Conservation (phyloP, 768 basidiomycete genomes). For the Termitomyces sp. region DNA sequence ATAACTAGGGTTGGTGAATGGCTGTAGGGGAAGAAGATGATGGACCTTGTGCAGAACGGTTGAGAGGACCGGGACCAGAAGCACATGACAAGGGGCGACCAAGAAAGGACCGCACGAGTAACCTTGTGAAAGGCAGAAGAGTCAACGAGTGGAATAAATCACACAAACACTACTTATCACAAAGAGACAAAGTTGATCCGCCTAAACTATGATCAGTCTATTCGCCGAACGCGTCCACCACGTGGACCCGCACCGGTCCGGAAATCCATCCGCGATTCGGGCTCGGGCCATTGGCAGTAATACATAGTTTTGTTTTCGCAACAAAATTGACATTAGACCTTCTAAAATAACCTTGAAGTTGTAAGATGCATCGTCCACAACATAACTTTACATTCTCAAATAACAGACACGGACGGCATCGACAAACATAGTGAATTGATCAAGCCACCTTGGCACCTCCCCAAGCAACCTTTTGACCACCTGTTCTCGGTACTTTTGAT, state of each 20-base stretch:
- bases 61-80: slow-evolving; percentile 7
- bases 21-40: slow-evolving; percentile 4
- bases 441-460: slow-evolving; percentile 36
- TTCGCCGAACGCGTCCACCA: slow-evolving; percentile 9
- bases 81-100: slow-evolving; percentile 17
- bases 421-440: not conserved
- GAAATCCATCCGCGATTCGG: not conserved
- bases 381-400: not conserved
- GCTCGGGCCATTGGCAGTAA: not conserved
- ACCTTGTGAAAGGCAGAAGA: slow-evolving; percentile 2
- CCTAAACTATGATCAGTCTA: not conserved
- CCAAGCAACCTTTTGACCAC: slow-evolving; percentile 60
- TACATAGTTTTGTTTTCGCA: not conserved
- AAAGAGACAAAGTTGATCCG: not conserved
- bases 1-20: not conserved
- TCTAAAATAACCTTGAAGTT: not conserved
- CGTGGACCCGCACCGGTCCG: slow-evolving; percentile 3
- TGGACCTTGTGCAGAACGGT: slow-evolving; percentile 14
- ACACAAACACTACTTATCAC: slow-evolving; percentile 2
- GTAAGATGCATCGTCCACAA: not conserved
- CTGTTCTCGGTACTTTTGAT: slow-evolving; percentile 26
- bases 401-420: not conserved
- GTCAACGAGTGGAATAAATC: slow-evolving; percentile 4
- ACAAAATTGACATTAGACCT: not conserved
- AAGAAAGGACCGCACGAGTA: slow-evolving; percentile 9